A percentile compares a stretch with the other conserved stretches of the same genome.
phyloP scores from a whole-genome alignment of 2,329 filamentous ascomycete species.

The Diaporthe aspalathi region DNA sequence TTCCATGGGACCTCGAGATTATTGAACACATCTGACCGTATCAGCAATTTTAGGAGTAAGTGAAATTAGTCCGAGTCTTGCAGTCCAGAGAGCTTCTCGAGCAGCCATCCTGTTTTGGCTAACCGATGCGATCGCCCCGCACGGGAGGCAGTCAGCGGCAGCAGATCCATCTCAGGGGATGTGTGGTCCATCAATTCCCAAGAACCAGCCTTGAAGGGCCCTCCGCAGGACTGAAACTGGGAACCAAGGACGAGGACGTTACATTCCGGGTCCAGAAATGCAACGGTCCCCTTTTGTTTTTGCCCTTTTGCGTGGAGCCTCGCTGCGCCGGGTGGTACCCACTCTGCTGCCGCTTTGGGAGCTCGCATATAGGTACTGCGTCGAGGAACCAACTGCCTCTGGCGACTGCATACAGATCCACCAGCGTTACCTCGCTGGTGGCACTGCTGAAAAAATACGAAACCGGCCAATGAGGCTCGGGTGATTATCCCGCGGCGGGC shows the following conservation, averaged over 20 bases:
- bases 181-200: background rate
- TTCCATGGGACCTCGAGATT: background rate
- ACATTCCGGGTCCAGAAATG: slow-evolving; percentile 3
- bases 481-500: background rate
- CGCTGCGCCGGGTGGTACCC: background rate
- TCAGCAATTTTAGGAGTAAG: background rate
- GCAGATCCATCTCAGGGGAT: background rate
- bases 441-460: background rate
- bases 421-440: background rate
- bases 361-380: background rate
- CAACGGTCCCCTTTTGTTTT: background rate
- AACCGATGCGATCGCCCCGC: background rate
- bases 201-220: background rate
- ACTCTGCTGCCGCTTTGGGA: background rate
- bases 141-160: background rate
- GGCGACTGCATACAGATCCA: background rate
- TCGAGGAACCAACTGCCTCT: background rate
- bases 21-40: background rate
- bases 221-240: background rate
- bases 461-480: background rate
- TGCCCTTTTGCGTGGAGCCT: background rate
- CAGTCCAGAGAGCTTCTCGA: background rate
- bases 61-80: background rate
- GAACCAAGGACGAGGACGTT: background rate
- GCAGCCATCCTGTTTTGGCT: background rate